Base-by-base conservation (phyloP, 345 rosid genomes). In the Alliaria petiolata region DNA sequence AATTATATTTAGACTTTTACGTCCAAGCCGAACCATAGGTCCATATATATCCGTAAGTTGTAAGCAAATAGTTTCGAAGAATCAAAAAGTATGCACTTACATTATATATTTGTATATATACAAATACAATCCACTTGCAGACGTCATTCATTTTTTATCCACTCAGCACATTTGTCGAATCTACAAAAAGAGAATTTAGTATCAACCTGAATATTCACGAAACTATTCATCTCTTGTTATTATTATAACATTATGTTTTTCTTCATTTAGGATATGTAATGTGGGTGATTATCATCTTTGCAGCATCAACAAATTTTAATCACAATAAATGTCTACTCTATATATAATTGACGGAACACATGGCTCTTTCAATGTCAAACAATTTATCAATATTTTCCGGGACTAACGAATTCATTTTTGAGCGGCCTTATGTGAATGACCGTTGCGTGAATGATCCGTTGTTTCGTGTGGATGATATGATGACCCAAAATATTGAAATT, bases 121-220 rank as follows among this genome's bases (percentile, higher is more conserved):
- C 28, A 28, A 46, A 62, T 38, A 62, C 5, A 47, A 38, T 63
- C 76, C 62, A 70, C 71, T 70, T 70, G 61, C 54, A 56, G 45
- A 49, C 70, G 62, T 76, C 76, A 70, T 55, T 43, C 76, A 76
- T 55, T 46, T 59, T 57, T 20, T 36, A 31, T 54, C 66, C 76
- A 63, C 71, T 76, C 76, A n/a, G 46, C 57, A 63, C 75, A 69
- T 28, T 44, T 75, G 43, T 75, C 64, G 57, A 60, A 60, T 51
- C 58, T 53, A 35, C 31, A 17, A 17, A 53, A 63, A 40, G 49
- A 55, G 8, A 62, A 47, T 10, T 69, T 55, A 36, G 66, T 62
- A 39, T 76, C 65, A 55, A 76, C 64, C 66, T 56, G 79, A 69
- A 76, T 70, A 76, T 63, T 70, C 71, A 36, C 49, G 42, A 75